Conservation (phyloP, 345 rosid species). For the Eucalyptus marginata region DNA sequence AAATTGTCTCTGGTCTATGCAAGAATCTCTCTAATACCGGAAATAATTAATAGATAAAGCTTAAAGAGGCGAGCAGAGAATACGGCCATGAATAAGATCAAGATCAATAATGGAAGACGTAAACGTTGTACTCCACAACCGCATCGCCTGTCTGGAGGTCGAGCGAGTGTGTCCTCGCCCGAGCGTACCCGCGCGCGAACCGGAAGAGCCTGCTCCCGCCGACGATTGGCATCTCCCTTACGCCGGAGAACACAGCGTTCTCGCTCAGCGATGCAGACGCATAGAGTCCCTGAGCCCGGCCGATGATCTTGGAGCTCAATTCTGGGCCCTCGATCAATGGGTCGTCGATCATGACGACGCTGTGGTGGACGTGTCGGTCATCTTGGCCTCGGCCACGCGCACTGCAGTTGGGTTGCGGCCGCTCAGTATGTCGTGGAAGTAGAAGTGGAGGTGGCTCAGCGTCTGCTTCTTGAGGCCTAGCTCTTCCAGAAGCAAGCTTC, state of each 20-base stretch:
- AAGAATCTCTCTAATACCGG: neutral
- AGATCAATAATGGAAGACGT: constrained; percentile 14
- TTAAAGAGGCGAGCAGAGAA: neutral
- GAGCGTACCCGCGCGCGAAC: constrained; percentile 14
- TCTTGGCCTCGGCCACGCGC: constrained; percentile 6
- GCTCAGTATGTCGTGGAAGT: constrained; percentile 38
- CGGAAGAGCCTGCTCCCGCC: constrained; percentile 16
- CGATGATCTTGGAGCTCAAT: constrained; percentile 25
- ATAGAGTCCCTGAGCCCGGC: constrained; percentile 46
- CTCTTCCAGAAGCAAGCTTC: neutral
- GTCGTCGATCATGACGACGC: constrained; percentile 27
- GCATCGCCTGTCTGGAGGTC: neutral
- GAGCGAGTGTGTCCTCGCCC: constrained; percentile 5
- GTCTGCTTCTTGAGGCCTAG: constrained; percentile 13
- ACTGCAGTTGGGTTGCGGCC: constrained; percentile 17
- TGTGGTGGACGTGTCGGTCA: constrained; percentile 4
- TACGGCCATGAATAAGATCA: neutral
- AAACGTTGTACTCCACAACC: constrained; percentile 15
- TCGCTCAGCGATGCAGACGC: constrained; percentile 14
- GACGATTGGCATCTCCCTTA: constrained; percentile 6
- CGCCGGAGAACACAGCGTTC: neutral
- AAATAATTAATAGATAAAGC: neutral
- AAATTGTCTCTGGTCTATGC: too few species aligned
- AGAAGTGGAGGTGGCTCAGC: constrained; percentile 41
- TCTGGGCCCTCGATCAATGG: constrained; percentile 29